Evolutionary conservation across 2,329 filamentous ascomycete genomes (phyloP).

Genomic region (Ascochyta fabae): DNA sequence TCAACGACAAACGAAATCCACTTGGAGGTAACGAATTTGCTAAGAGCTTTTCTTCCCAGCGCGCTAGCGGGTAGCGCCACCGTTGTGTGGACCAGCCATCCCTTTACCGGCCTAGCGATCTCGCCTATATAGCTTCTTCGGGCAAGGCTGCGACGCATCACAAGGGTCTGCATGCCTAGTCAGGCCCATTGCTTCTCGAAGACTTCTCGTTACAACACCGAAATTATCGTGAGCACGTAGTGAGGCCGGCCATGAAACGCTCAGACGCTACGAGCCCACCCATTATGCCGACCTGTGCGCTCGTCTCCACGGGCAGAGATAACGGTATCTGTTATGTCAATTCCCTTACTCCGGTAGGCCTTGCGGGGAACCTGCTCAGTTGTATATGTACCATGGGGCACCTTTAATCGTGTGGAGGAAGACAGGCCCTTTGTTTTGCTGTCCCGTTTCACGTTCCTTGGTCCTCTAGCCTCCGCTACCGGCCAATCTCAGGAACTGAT

Average conservation of each 20-base stretch:
- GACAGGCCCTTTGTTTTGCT: neutral
- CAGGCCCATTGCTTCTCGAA: conserved; percentile 11
- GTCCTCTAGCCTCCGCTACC: conserved; percentile 6
- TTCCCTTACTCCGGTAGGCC: conserved; percentile 14
- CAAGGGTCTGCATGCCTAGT: conserved; percentile 17
- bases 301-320: conserved; percentile 16
- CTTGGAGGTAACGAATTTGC: conserved; percentile 3
- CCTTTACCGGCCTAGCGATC: neutral
- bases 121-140: neutral
- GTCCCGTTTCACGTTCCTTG: neutral
- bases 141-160: conserved; percentile 13
- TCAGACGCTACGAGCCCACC: conserved; percentile 6
- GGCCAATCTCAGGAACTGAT: neutral
- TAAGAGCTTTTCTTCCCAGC: conserved; percentile 13
- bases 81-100: neutral
- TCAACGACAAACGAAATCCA: conserved; percentile 20
- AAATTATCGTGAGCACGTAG: conserved; percentile 14
- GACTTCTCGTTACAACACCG: conserved; percentile 15
- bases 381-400: conserved; percentile 21
- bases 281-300: conserved; percentile 13
- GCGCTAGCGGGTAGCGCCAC: conserved; percentile 8
- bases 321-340: conserved; percentile 20
- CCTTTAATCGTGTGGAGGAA: conserved; percentile 13
- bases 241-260: conserved; percentile 16
- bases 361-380: conserved; percentile 11